Evolutionary conservation across 768 basidiomycete genomes (phyloP).

Genomic region (Mycena floridula): DNA sequence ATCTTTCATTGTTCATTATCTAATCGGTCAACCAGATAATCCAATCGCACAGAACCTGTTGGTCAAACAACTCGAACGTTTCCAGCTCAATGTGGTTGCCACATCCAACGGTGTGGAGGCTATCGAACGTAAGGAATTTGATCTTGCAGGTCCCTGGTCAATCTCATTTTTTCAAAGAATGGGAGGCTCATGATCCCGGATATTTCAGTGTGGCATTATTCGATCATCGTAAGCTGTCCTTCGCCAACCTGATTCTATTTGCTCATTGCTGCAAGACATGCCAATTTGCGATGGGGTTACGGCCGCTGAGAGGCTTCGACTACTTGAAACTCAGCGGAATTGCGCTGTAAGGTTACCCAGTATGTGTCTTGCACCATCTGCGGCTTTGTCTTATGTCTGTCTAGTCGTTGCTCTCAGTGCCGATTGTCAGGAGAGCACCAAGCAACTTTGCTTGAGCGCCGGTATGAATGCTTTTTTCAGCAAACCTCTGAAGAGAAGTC

Average conservation of each 20-base stretch:
- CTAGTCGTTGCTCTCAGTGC: conserved; percentile 69
- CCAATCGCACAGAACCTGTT: conserved; percentile 63
- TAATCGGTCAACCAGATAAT: conserved; percentile 43
- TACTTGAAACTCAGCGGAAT: conserved; percentile 54
- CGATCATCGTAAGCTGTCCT: conserved; percentile 55
- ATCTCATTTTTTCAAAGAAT: conserved; percentile 34
- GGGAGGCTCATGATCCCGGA: conserved; percentile 62
- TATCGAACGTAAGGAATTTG: conserved; percentile 34
- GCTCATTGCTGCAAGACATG: conserved; percentile 47
- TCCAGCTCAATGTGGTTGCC: conserved; percentile 52
- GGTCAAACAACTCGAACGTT: conserved; percentile 59
- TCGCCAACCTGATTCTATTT: neutral
- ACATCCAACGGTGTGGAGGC: conserved; percentile 69
- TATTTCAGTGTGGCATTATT: conserved; percentile 68
- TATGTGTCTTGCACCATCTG: conserved; percentile 22
- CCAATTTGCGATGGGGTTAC: conserved; percentile 75
- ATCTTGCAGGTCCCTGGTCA: neutral
- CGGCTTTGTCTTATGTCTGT: conserved; percentile 1
- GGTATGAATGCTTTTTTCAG: conserved; percentile 77
- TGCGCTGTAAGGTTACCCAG: conserved; percentile 46
- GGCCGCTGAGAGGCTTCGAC: conserved; percentile 58
- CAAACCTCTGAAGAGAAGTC: conserved; percentile 63
- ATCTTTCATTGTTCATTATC: conserved; percentile 3
- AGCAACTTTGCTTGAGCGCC: conserved; percentile 67
- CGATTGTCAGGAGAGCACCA: conserved; percentile 73